Evolutionary conservation across 2,329 filamentous ascomycete genomes (phyloP), one percentile per base, ranked within the genome.

Genomic region (Zelopaecilomyces penicillatus): DNA sequence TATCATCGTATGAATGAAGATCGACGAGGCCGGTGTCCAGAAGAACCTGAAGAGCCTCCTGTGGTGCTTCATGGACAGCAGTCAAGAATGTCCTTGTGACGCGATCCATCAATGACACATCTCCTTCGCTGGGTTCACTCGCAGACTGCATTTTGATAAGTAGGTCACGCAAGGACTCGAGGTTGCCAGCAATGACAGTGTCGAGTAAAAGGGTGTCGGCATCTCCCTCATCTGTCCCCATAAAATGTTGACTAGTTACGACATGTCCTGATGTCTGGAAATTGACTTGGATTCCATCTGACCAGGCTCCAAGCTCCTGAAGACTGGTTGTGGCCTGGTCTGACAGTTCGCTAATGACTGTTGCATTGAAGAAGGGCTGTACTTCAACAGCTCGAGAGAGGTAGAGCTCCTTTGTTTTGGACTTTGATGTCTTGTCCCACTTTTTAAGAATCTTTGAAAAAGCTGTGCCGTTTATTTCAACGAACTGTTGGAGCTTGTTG

Each of bases 341-440:
- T 4, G 93, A 96, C 8, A 98, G 76, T 59, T 95, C 91, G 65
- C 90, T 95, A 59, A 98, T 95, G 55, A 97, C 89, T 53, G 94
- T 87, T 38, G 91, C 83, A 65, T 98, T 97, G 75, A 97, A 98
- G 65, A 94, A 97, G 5, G 93, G 93, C 59, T 97, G 93, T 6
- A 97, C 90, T 65, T 98, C 93, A 50, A 98, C 91, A 6, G 93
- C 93, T 48, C 93, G 79, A 7, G 94, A 94, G 32, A 98, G 81
- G 62, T 97, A 98, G 35, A 97, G 78, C 68, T 97, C 93, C 65
- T 98, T 98, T 48, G 93, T 96, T 65, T 91, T 91, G 42, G 91
- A 97, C 75, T 97, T 98, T 54, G 91, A 96, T 1, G 90, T 96
- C 77, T 98, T 98, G 69, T 98, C 93, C 93, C 93, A 98, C 78